A percentile compares a stretch with the other conserved stretches of the same genome.
phyloP scores from a whole-genome alignment of 352 stramenopile genomes.

The Phytophthora tentaculata region DNA sequence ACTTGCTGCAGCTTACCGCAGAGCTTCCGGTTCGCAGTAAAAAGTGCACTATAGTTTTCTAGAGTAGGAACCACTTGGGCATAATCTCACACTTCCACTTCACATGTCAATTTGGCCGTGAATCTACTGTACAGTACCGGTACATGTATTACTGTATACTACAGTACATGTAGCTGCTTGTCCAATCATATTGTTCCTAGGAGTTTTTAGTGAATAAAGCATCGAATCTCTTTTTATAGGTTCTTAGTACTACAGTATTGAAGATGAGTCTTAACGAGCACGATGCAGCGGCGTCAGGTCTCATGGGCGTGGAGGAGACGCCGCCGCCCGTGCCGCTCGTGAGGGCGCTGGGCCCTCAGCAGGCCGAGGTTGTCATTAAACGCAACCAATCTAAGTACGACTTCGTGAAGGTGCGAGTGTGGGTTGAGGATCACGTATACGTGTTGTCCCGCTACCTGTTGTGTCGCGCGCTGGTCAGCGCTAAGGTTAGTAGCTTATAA shows the following conservation, averaged over 20 bases:
- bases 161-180: too few relatives aligned
- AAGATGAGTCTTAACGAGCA: conserved; percentile 48
- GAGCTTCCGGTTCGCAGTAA: too few relatives aligned
- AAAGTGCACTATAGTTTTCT: too few relatives aligned
- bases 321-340: conserved; percentile 41
- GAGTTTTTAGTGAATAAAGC: conserved; percentile 23
- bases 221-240: not conserved
- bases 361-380: conserved; percentile 63
- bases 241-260: too few relatives aligned
- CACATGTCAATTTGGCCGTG: too few relatives aligned
- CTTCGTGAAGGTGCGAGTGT: conserved; percentile 91
- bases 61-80: too few relatives aligned
- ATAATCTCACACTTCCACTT: too few relatives aligned
- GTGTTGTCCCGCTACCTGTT: conserved; percentile 88
- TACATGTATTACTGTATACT: too few relatives aligned
- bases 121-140: too few relatives aligned
- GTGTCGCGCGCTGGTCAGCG: conserved; percentile 83
- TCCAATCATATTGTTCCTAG: conserved; percentile 10
- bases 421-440: conserved; percentile 91
- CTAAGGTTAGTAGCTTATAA: conserved; percentile 56
- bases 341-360: conserved; percentile 41
- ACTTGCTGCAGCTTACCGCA: conserved; percentile 58
- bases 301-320: conserved; percentile 42
- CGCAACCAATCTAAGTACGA: conserved; percentile 92
- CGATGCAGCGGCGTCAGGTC: conserved; percentile 30